Conservation (phyloP, 331 rosid genomes). For the Acacia pycnantha region DNA sequence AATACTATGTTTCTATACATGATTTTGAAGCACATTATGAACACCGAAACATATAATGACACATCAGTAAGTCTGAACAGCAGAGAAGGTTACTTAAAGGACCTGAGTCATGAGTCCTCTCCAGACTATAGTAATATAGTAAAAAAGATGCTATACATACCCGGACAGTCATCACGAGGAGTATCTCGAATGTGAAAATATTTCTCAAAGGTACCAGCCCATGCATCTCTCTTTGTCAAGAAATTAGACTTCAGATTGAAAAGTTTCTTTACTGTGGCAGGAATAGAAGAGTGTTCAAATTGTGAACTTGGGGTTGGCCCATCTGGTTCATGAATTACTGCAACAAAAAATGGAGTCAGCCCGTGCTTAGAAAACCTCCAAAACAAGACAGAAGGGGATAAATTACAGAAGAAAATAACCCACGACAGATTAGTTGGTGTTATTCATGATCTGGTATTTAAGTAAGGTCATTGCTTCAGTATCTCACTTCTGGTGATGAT, state of each 20-base stretch:
- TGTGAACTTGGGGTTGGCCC: conserved; percentile 89
- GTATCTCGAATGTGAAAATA: conserved; percentile 64
- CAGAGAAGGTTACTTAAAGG: neutral
- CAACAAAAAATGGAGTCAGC: conserved; percentile 24
- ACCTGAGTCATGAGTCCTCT: neutral
- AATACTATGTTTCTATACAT: neutral
- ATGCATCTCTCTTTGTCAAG: conserved; percentile 94
- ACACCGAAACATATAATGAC: neutral
- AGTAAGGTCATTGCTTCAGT: neutral
- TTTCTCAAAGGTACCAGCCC: conserved; percentile 96
- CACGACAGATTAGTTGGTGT: neutral
- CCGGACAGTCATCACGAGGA: conserved; percentile 96
- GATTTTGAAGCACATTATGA: neutral
- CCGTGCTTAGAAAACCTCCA: neutral
- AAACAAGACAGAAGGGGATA: neutral
- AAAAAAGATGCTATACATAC: conserved; percentile 39
- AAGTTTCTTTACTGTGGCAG: conserved; percentile 91
- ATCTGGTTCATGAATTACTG: conserved; percentile 81
- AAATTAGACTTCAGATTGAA: conserved; percentile 92
- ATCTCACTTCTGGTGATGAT: neutral
- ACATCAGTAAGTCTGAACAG: neutral
- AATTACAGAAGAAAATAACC: neutral
- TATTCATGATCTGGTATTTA: neutral
- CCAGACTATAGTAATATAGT: neutral
- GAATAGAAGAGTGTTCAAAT: conserved; percentile 84